These are phyloP conservation scores for Ceratobasidium sp. DNA, from an alignment of 1,284 basidiomycete species.

Conservation along the genomic window DNA sequence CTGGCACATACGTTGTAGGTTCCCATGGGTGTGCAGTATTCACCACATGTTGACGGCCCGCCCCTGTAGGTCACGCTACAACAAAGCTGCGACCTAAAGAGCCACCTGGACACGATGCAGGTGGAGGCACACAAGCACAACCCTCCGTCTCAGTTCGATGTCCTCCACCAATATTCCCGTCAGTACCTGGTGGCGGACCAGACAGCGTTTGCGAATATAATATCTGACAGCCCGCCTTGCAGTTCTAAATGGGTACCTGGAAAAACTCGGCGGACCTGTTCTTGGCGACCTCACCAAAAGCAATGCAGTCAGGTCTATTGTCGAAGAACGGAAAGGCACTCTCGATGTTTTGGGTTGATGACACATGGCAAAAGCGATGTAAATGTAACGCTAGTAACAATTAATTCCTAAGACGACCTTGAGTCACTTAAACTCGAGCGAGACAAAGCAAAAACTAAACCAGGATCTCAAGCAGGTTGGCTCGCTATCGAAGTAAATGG, in stretches of 20 bases:
- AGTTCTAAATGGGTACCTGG: neutral
- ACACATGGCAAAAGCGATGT: neutral
- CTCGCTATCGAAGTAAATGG: no score
- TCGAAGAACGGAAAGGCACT: neutral
- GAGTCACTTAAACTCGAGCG: no score
- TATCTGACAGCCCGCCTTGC: neutral
- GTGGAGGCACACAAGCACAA: neutral
- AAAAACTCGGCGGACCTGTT: neutral
- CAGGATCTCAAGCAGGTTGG: no score
- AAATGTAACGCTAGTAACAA: neutral
- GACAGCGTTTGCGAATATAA: neutral
- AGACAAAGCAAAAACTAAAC: no score
- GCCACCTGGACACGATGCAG: neutral
- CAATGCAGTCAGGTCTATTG: neutral
- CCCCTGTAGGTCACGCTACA: conserved; percentile 1
- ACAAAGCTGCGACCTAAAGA: neutral
- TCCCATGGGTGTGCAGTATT: neutral
- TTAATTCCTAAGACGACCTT: no score
- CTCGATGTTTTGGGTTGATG: neutral
- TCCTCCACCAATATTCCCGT: neutral
- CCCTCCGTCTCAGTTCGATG: neutral
- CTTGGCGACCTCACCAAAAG: neutral
- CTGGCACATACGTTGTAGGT: neutral
- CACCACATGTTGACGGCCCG: neutral
- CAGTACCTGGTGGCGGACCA: neutral